Evolutionary conservation across 345 rosid species (phyloP).

Genomic region (Jatropha curcas): DNA sequence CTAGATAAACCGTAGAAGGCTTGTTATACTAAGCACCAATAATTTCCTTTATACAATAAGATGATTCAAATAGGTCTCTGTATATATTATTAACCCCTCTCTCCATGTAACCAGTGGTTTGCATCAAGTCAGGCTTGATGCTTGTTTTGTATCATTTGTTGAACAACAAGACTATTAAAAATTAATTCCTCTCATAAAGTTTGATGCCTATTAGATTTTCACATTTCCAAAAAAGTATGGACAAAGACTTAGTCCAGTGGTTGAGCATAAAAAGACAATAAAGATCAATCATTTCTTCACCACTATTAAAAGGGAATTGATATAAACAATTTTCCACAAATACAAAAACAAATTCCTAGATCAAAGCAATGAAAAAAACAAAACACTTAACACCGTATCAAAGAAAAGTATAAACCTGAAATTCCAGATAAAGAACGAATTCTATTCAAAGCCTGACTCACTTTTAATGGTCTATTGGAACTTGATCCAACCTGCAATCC

Average conservation of each 20-base stretch:
- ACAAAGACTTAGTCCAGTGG: neutral
- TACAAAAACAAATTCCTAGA: neutral
- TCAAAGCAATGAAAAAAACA: neutral
- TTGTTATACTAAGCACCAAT: neutral
- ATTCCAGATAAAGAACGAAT: conserved; percentile 59
- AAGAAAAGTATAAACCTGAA: conserved; percentile 39
- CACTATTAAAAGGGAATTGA: neutral
- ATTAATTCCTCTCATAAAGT: neutral
- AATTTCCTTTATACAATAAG: neutral
- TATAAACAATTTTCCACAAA: neutral
- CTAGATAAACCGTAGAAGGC: neutral
- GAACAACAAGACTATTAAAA: neutral
- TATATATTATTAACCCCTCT: neutral
- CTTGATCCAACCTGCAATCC: conserved; percentile 73
- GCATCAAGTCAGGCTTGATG: neutral
- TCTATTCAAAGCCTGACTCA: conserved; percentile 53
- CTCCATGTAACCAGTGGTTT: neutral
- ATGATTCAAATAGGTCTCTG: neutral
- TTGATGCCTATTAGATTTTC: neutral
- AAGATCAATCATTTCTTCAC: neutral
- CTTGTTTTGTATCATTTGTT: neutral
- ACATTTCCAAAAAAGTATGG: neutral
- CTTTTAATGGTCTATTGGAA: conserved; percentile 52
- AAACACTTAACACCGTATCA: neutral
- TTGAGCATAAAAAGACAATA: neutral